A percentile compares a stretch with the other conserved stretches of the same genome.
Evolutionary conservation across 169 alveolate genomes (phyloP).

Genomic region (Pseudocohnilembus persalinus): DNA sequence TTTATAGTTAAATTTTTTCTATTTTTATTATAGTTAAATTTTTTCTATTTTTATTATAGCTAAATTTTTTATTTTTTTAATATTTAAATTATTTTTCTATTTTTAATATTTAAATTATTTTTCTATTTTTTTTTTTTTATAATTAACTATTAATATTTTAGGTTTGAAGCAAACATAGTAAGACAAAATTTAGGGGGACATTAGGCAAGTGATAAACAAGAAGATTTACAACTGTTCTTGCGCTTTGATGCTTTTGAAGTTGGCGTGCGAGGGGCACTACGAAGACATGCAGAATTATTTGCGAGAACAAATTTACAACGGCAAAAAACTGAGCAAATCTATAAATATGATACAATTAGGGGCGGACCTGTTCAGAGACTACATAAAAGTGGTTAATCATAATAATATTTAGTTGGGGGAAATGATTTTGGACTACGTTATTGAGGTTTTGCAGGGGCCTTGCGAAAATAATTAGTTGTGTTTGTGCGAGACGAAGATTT

Average conservation of each 20-base stretch:
- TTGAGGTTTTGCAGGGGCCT: conserved; percentile 79
- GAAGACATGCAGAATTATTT: conserved; percentile 15
- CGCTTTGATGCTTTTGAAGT: conserved; percentile 6
- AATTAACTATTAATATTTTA: too few species aligned
- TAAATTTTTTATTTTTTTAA: too few species aligned
- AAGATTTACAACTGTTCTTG: conserved; percentile 2
- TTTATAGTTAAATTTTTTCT: too few species aligned
- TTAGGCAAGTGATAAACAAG: neutral
- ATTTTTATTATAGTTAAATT: too few species aligned
- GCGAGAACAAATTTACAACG: neutral
- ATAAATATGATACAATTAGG: neutral
- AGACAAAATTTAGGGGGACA: neutral
- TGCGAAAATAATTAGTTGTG: conserved; percentile 71
- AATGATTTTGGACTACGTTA: conserved; percentile 51
- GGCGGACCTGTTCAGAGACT: conserved; percentile 13
- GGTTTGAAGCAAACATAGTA: neutral
- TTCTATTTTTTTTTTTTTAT: too few species aligned
- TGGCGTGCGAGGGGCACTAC: conserved; percentile 23
- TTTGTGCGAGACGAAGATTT: conserved; percentile 42
- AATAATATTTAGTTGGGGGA: conserved; percentile 4
- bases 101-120: too few species aligned
- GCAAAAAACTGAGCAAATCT: conserved; percentile 1
- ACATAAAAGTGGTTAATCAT: conserved; percentile 7
- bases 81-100: too few species aligned
- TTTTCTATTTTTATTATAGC: too few species aligned